Base-by-base conservation (phyloP, 1,284 basidiomycete genomes). In the Ceraceosorus guamensis region DNA sequence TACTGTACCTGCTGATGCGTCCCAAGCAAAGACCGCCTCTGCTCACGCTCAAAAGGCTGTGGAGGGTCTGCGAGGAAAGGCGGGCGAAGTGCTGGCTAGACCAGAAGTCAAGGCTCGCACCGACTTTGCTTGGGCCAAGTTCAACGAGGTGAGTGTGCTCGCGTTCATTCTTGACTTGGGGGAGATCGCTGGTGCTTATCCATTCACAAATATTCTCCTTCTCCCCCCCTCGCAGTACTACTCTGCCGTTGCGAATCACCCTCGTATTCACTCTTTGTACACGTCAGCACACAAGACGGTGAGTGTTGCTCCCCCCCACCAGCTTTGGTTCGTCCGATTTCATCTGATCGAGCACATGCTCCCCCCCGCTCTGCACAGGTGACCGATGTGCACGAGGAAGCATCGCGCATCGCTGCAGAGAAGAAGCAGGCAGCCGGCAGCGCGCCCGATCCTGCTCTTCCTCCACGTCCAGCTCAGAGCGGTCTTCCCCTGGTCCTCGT, bases 381-480 rank as follows among this genome's bases (percentile, higher is more conserved):
- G n/a, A n/a, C 8, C 14, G 89, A 91, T 70, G 89, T 91, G 53
- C 89, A 91, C 71, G 88, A 89, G 69, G 89, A 92, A 77, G 89
- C 89, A 1, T 80, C 81, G 56, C 83, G 89, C 46, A 87, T 91
- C 68, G 82, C 83, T 32, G 81, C 81, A 24, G 77, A 80, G 56
- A 82, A 87, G 66, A 82, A 87, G 65, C 64, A 65, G 59, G n/a
- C n/a, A n/a, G 62, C 63, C 13, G 61, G 63, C 5, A 55, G 60
- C 13, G 46, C 67, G 10, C 55, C 63, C 1, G 62, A 58, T 7
- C 56, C 68, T 13, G 61, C 71, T 1, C 62, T 55, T 43, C 64
- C 66, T 18, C 56, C 59, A 8, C 50, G 50, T 11, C 58, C 61
- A 37, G 55, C 55, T 56, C 63, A 66, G 52, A 62, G 59, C 64